phyloP scores from a whole-genome alignment of 2,329 filamentous ascomycete genomes.

The Aureobasidium leucospermi region DNA sequence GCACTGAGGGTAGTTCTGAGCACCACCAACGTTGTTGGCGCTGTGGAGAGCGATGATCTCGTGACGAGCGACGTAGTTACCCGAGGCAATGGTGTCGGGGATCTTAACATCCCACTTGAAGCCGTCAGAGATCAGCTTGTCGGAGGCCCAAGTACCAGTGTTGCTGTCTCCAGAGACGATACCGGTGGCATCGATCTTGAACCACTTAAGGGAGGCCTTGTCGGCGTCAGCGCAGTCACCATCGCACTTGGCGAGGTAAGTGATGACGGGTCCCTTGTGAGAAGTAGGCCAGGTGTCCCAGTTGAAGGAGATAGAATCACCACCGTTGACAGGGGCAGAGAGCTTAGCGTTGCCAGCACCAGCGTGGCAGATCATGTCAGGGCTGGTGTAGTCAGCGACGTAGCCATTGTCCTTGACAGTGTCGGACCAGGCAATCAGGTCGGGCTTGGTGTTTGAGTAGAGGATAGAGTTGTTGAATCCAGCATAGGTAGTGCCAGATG shows the following conservation, averaged over 20 bases:
- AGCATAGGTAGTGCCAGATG: constrained; percentile 40
- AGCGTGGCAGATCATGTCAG: constrained; percentile 41
- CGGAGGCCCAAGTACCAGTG: constrained; percentile 49
- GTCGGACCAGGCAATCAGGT: constrained; percentile 49
- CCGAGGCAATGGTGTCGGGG: constrained; percentile 45
- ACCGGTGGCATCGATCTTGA: constrained; percentile 56
- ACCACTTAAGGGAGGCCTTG: constrained; percentile 49
- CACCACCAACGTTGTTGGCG: constrained; percentile 36
- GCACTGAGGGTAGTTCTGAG: constrained; percentile 42
- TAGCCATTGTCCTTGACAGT: constrained; percentile 35
- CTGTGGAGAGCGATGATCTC: constrained; percentile 56
- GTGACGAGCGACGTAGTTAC: constrained; percentile 53
- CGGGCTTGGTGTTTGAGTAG: constrained; percentile 28
- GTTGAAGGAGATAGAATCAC: constrained; percentile 49
- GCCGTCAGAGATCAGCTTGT: constrained; percentile 43
- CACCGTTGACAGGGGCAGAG: constrained; percentile 53
- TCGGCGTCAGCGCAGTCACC: constrained; percentile 50
- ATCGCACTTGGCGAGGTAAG: constrained; percentile 54
- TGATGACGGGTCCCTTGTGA: constrained; percentile 57
- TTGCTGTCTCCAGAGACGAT: constrained; percentile 37
- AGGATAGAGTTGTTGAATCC: constrained; percentile 36
- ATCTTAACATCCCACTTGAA: constrained; percentile 45
- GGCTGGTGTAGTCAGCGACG: constrained; percentile 21
- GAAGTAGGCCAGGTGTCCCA: constrained; percentile 61
- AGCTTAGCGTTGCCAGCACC: constrained; percentile 44